Evolutionary conservation across 441 rosid genomes (phyloP).

Genomic region (Capsella rubella): DNA sequence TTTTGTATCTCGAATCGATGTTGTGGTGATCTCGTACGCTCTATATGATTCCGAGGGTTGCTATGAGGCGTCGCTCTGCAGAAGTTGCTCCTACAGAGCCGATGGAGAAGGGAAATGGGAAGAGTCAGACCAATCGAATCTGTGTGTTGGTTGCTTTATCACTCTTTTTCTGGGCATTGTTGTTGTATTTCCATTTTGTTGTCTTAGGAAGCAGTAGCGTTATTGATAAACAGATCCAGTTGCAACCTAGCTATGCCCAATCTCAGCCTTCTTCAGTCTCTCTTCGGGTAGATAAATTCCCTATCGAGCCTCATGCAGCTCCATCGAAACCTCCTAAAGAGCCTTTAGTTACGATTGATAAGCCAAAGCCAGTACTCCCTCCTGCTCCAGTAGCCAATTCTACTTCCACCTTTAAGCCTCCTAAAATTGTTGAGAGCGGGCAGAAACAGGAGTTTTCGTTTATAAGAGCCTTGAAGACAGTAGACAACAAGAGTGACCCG

Average conservation of each 20-base stretch:
- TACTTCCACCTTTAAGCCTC: conserved; percentile 14
- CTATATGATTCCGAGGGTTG: conserved; percentile 44
- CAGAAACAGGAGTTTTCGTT: conserved; percentile 57
- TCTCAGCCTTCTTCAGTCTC: conserved; percentile 39
- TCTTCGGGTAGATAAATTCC: conserved; percentile 41
- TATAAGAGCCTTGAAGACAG: conserved; percentile 73
- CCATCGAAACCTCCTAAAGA: conserved; percentile 34
- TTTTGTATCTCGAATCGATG: conserved; percentile 17
- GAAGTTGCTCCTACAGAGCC: conserved; percentile 52
- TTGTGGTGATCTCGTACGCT: conserved; percentile 39
- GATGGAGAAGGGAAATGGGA: conserved; percentile 80
- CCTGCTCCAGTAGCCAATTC: conserved; percentile 32
- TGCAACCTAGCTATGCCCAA: conserved; percentile 43
- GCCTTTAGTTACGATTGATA: conserved; percentile 11
- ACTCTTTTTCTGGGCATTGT: conserved; percentile 74
- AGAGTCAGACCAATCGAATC: conserved; percentile 63
- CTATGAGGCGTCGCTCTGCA: conserved; percentile 82
- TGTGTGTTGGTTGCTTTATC: conserved; percentile 70
- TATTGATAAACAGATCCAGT: conserved; percentile 53
- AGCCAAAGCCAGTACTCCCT: conserved; percentile 18
- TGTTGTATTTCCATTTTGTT: conserved; percentile 80
- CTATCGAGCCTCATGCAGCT: conserved; percentile 14
- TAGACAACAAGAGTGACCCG: conserved; percentile 86
- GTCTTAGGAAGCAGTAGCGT: conserved; percentile 56
- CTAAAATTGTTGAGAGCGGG: conserved; percentile 21